These are phyloP conservation scores for Bryoglossum gracile DNA, from an alignment of 495 filamentous ascomycete genomes.

Conservation along the genomic window DNA sequence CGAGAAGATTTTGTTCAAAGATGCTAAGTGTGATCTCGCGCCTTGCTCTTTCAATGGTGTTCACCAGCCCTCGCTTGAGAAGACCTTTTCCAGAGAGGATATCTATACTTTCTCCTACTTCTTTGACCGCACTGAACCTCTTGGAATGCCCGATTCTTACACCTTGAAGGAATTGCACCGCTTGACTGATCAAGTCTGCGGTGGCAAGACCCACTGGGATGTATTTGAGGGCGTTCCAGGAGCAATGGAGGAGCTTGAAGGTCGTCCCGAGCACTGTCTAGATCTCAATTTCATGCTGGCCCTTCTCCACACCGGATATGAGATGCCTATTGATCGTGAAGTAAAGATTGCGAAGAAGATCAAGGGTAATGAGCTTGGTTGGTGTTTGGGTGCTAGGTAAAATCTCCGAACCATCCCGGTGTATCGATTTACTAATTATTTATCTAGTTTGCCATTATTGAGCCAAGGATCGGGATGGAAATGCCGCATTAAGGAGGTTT, in stretches of 20 bases:
- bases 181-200: conserved; percentile 76
- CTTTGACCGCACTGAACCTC: conserved; percentile 81
- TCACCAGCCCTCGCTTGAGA: conserved; percentile 84
- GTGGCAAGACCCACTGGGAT: conserved; percentile 68
- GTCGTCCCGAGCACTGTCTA: conserved; percentile 81
- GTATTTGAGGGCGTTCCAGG: conserved; percentile 65
- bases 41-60: conserved; percentile 98
- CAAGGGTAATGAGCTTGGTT: conserved; percentile 91
- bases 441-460: conserved; percentile 61
- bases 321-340: conserved; percentile 93
- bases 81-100: conserved; percentile 89
- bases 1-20: conserved; percentile 86
- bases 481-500: conserved; percentile 56
- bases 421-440: conserved; percentile 3
- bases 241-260: conserved; percentile 67
- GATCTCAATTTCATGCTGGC: conserved; percentile 94
- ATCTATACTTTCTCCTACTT: conserved; percentile 97
- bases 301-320: conserved; percentile 90
- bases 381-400: conserved; percentile 95
- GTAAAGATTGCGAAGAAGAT: conserved; percentile 99
- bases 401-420: conserved; percentile 18
- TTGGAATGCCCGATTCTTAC: conserved; percentile 95
- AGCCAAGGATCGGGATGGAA: conserved; percentile 69
- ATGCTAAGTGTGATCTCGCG: conserved; percentile 67
- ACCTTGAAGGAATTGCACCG: conserved; percentile 81